phyloP scores from a whole-genome alignment of 768 basidiomycete genomes.

The Termitomyces sp. region DNA sequence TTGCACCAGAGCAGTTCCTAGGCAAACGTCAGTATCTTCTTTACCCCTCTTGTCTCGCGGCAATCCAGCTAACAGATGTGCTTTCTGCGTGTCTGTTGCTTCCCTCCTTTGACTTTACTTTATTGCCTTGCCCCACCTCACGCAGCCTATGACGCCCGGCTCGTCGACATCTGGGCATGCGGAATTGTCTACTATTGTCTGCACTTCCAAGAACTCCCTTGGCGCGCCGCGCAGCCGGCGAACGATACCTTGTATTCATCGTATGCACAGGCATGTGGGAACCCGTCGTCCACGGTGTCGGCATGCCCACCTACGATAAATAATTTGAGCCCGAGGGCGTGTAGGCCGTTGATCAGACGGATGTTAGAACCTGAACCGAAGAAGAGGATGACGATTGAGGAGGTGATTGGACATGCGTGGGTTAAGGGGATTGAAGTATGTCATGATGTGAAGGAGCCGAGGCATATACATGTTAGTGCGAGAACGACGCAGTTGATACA shows the following conservation, averaged over 20 bases:
- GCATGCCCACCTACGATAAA: constrained; percentile 68
- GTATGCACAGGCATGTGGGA: constrained; percentile 59
- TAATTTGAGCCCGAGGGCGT: constrained; percentile 83
- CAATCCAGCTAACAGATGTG: constrained; percentile 33
- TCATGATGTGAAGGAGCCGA: constrained; percentile 54
- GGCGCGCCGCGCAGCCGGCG: constrained; percentile 84
- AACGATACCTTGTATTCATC: constrained; percentile 75
- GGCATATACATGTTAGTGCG: constrained; percentile 69
- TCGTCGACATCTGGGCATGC: constrained; percentile 97
- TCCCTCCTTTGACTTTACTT: neutral
- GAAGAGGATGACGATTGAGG: constrained; percentile 69
- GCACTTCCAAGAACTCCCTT: constrained; percentile 96
- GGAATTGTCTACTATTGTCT: constrained; percentile 98
- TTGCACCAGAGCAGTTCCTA: constrained; percentile 96
- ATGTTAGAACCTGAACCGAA: constrained; percentile 97
- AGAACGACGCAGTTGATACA: constrained; percentile 53
- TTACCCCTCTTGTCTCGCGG: constrained; percentile 19
- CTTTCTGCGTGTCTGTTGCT: constrained; percentile 11
- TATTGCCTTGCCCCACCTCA: constrained; percentile 1
- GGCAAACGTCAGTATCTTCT: constrained; percentile 78
- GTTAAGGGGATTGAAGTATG: constrained; percentile 80
- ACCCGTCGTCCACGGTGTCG: constrained; percentile 37
- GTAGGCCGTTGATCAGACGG: constrained; percentile 75
- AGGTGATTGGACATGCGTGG: constrained; percentile 76
- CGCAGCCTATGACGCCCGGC: constrained; percentile 91